phyloP scores from a whole-genome alignment of 2,329 filamentous ascomycete genomes.

The Aspergillus pseudotamarii region DNA sequence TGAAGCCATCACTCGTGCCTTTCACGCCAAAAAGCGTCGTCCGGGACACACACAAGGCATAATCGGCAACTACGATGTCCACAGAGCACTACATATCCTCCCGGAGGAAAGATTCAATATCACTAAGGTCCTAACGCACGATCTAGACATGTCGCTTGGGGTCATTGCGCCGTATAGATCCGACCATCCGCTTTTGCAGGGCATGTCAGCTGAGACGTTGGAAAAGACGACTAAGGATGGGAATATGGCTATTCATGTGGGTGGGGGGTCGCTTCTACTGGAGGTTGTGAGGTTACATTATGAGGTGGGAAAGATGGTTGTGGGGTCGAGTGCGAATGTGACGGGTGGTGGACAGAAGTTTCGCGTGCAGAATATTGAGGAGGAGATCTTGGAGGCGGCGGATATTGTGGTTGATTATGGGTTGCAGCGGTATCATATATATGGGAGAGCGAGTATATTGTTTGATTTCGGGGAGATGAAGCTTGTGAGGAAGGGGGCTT shows the following conservation, averaged over 20 bases:
- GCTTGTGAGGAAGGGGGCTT: background rate
- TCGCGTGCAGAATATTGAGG: slow-evolving; percentile 22
- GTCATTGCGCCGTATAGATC: slow-evolving; percentile 6
- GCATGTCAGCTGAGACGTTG: background rate
- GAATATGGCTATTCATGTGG: slow-evolving; percentile 1
- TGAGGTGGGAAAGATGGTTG: slow-evolving; percentile 10
- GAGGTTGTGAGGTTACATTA: slow-evolving; percentile 15
- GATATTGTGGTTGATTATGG: background rate
- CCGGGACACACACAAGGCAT: slow-evolving; percentile 24
- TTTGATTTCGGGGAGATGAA: background rate
- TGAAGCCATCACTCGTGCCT: slow-evolving; percentile 21
- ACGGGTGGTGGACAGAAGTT: slow-evolving; percentile 21
- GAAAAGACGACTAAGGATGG: background rate
- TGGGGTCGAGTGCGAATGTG: slow-evolving; percentile 23
- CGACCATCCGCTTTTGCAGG: slow-evolving; percentile 4
- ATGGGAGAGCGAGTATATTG: background rate
- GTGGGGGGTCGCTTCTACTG: background rate
- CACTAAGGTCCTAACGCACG: background rate
- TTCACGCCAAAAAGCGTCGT: slow-evolving; percentile 26
- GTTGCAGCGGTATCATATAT: background rate
- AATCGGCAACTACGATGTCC: slow-evolving; percentile 23
- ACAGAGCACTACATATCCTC: slow-evolving; percentile 23
- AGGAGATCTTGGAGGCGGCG: background rate
- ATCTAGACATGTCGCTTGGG: slow-evolving; percentile 7
- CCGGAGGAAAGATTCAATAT: background rate